Evolutionary conservation across 2,329 filamentous ascomycete genomes (phyloP).

Genomic region (Tolypocladium album): DNA sequence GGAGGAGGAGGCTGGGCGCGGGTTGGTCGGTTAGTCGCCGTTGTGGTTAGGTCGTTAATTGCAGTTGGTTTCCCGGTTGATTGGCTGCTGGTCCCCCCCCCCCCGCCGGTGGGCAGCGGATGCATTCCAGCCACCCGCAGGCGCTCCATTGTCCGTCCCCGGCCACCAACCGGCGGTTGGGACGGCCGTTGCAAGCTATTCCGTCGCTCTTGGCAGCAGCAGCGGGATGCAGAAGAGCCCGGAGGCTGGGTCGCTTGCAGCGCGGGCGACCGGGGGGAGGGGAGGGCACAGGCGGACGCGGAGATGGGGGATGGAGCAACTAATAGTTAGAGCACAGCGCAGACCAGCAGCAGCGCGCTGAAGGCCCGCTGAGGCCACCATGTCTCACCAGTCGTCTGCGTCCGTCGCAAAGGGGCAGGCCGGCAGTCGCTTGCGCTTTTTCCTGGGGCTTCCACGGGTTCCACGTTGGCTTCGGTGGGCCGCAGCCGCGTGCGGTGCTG

Average conservation of each 20-base stretch:
- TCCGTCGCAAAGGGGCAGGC: conserved; percentile 9
- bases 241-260: neutral
- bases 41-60: neutral
- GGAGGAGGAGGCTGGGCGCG: neutral
- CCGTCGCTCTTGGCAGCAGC: too few species aligned
- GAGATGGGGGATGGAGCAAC: too few species aligned
- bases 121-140: neutral
- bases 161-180: neutral
- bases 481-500: neutral
- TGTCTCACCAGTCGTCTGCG: conserved; percentile 11
- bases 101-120: too few species aligned
- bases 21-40: neutral
- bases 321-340: too few species aligned
- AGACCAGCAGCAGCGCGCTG: too few species aligned
- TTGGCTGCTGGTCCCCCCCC: too few species aligned
- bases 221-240: too few species aligned
- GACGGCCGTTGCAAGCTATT: neutral
- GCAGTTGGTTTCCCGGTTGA: neutral
- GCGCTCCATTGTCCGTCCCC: neutral
- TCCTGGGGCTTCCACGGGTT: neutral
- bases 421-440: neutral
- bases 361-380: neutral
- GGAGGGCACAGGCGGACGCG: neutral
- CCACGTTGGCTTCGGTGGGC: conserved; percentile 1
- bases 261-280: neutral